Evolutionary conservation across 495 filamentous ascomycete genomes (phyloP).

Genomic region (Lasiosphaeria hispida): DNA sequence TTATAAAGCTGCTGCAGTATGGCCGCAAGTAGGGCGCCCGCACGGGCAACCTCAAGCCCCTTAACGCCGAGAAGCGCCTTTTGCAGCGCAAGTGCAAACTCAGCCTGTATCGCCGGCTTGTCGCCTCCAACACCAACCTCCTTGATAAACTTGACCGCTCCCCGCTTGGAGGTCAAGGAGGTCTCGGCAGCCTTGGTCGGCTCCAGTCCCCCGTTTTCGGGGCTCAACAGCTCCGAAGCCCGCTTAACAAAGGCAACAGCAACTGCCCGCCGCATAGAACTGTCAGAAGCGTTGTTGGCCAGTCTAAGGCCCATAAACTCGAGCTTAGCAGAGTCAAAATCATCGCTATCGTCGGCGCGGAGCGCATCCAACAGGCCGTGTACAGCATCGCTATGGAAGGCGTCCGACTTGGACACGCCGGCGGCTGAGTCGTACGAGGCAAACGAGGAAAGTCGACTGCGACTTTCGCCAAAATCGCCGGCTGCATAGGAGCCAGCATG

Average conservation of each 20-base stretch:
- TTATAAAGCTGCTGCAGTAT: slow-evolving; percentile 78
- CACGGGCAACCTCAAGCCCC: slow-evolving; percentile 45
- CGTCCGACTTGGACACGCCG: slow-evolving; percentile 44
- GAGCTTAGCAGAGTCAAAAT: slow-evolving; percentile 81
- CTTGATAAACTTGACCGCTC: slow-evolving; percentile 49
- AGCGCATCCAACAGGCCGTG: slow-evolving; percentile 80
- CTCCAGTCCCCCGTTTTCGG: slow-evolving; percentile 48
- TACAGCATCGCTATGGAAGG: slow-evolving; percentile 86
- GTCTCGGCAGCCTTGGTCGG: slow-evolving; percentile 64
- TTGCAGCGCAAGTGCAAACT: slow-evolving; percentile 79
- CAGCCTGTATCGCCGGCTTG: slow-evolving; percentile 63
- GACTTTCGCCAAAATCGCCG: slow-evolving; percentile 24
- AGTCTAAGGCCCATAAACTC: slow-evolving; percentile 89
- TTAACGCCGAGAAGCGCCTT: slow-evolving; percentile 65
- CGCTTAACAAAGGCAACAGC: slow-evolving; percentile 81
- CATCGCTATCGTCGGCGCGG: slow-evolving; percentile 52
- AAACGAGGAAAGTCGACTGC: slow-evolving; percentile 51
- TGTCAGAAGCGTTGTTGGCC: slow-evolving; percentile 82
- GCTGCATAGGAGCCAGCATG: slow-evolving; percentile 9
- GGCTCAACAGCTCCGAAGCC: slow-evolving; percentile 67
- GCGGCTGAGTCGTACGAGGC: slow-evolving; percentile 48
- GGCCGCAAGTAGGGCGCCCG: slow-evolving; percentile 67
- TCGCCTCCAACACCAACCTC: slow-evolving; percentile 52
- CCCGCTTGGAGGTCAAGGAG: slow-evolving; percentile 46
- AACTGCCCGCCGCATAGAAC: slow-evolving; percentile 81